These are phyloP conservation scores for Solanum hybrid DNA, from an alignment of 305 asterid species.

Conservation along the genomic window DNA sequence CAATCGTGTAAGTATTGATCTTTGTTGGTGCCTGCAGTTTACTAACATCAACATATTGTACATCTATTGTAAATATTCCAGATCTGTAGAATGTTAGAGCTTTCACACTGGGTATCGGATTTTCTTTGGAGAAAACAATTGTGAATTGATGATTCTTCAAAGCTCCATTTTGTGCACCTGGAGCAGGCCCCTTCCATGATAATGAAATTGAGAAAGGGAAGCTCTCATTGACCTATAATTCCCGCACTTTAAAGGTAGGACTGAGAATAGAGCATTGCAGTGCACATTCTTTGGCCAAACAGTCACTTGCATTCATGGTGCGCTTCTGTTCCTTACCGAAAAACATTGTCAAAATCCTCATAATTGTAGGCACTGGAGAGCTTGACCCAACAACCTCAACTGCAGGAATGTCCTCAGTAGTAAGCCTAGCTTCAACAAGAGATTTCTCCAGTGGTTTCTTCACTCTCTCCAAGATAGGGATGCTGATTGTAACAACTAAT, in stretches of 20 bases:
- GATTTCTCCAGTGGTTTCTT: background rate
- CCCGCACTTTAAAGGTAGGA: background rate
- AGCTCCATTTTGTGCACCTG: background rate
- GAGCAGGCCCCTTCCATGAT: background rate
- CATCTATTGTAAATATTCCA: too few relatives aligned
- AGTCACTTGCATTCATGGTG: background rate
- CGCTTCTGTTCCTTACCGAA: background rate
- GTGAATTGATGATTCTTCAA: background rate
- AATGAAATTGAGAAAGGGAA: background rate
- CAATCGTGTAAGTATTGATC: too few relatives aligned
- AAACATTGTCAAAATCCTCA: background rate
- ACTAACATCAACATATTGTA: too few relatives aligned
- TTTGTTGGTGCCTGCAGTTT: too few relatives aligned
- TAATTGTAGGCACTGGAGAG: background rate
- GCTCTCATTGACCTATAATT: background rate
- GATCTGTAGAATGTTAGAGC: too few relatives aligned
- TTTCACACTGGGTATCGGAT: background rate
- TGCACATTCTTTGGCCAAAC: background rate
- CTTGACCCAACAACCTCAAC: background rate
- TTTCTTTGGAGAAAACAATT: background rate
- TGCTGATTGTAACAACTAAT: background rate
- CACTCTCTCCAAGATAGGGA: background rate
- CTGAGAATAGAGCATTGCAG: background rate
- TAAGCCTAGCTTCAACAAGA: background rate
- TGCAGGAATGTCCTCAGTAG: background rate